These are phyloP conservation scores for Vanderwaltozyma yarrowii DNA, from an alignment of 805 yeast genomes.

Conservation along the genomic window DNA sequence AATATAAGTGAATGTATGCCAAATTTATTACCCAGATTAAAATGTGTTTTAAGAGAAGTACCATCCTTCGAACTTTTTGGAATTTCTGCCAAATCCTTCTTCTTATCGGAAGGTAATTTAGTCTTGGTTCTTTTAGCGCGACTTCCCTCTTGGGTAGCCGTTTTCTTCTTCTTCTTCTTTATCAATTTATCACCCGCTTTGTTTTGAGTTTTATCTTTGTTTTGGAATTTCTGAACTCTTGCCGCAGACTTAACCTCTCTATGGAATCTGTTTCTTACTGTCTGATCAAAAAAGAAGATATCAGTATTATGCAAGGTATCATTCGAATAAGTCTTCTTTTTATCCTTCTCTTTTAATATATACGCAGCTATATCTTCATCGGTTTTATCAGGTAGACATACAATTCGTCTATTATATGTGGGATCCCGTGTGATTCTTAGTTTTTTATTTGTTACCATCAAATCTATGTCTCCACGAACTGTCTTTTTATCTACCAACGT, in stretches of 20 bases:
- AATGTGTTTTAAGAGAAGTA: constrained; percentile 2
- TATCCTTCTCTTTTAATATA: constrained; percentile 21
- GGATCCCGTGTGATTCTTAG: constrained; percentile 14
- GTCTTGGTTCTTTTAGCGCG: not conserved
- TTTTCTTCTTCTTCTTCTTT: too few relatives aligned
- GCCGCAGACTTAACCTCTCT: constrained; percentile 23
- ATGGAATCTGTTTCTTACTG: constrained; percentile 22
- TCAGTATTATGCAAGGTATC: constrained; percentile 25
- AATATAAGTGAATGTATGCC: constrained; percentile 51
- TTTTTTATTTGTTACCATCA: constrained; percentile 17
- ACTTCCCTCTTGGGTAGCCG: too few relatives aligned
- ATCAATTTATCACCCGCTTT: constrained; percentile 1
- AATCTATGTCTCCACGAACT: constrained; percentile 33
- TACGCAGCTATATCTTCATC: constrained; percentile 13
- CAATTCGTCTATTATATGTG: constrained; percentile 11
- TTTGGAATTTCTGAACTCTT: constrained; percentile 24
- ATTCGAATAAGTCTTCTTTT: constrained; percentile 13
- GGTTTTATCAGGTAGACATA: constrained; percentile 16
- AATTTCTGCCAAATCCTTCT: not conserved
- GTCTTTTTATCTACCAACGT: constrained; percentile 46
- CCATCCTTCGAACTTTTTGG: not conserved
- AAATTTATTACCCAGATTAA: constrained; percentile 27
- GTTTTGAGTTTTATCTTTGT: constrained; percentile 1
- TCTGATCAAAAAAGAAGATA: constrained; percentile 26
- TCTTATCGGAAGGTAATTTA: not conserved